phyloP scores from a whole-genome alignment of 2,329 filamentous ascomycete genomes.

The Bipolaris gigantea region DNA sequence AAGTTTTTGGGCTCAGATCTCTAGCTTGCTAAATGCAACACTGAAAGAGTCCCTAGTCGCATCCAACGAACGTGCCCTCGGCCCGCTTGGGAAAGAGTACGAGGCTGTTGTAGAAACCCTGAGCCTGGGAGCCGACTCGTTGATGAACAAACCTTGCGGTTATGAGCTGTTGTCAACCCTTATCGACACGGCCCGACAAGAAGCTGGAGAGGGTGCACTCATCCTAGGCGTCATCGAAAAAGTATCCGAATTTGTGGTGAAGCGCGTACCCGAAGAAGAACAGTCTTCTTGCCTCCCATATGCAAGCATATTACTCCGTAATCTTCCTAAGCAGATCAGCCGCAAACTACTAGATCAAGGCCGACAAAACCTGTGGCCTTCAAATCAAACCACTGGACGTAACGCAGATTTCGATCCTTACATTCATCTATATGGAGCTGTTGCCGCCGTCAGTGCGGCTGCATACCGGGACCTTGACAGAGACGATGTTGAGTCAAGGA shows the following conservation, averaged over 20 bases:
- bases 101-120: conserved; percentile 70
- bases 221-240: conserved; percentile 71
- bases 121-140: conserved; percentile 57
- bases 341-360: conserved; percentile 60
- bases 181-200: conserved; percentile 57
- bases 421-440: conserved; percentile 65
- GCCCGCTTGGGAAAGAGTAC: conserved; percentile 66
- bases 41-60: conserved; percentile 28
- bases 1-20: conserved; percentile 37
- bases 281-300: conserved; percentile 25
- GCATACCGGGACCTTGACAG: conserved; percentile 56
- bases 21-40: conserved; percentile 23
- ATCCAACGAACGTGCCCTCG: conserved; percentile 27
- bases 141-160: conserved; percentile 23
- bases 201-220: conserved; percentile 69
- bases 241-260: conserved; percentile 55
- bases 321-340: conserved; percentile 49
- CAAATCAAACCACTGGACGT: conserved; percentile 43
- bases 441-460: conserved; percentile 56
- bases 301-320: conserved; percentile 42
- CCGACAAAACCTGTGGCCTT: conserved; percentile 68
- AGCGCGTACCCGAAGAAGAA: conserved; percentile 22
- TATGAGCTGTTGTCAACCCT: conserved; percentile 59
- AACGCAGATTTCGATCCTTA: conserved; percentile 59
- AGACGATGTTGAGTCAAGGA: conserved; percentile 46